Conservation (phyloP, 306 rosid genomes). For the Begonia fuchsioides region DNA sequence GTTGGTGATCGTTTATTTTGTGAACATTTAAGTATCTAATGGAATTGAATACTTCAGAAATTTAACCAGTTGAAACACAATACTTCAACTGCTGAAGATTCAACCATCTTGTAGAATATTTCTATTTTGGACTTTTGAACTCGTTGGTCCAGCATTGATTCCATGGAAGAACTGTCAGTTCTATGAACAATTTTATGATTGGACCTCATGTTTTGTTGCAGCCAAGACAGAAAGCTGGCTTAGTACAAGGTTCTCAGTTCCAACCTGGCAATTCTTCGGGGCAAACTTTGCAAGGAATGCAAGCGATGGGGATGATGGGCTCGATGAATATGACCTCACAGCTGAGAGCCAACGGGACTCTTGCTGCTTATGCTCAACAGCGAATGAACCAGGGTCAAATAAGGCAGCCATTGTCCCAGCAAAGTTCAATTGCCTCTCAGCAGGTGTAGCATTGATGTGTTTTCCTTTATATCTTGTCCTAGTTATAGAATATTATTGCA, state of each 20-base stretch:
- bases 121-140: background rate
- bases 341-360: slow-evolving; percentile 48
- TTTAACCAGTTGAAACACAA: no score
- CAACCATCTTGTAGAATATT: no score
- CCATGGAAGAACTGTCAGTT: no score
- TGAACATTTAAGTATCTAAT: no score
- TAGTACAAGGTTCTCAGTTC: slow-evolving; percentile 72
- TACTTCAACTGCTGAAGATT: no score
- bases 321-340: slow-evolving; percentile 46
- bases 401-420: slow-evolving; percentile 78
- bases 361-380: slow-evolving; percentile 55
- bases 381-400: slow-evolving; percentile 53
- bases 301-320: slow-evolving; percentile 79
- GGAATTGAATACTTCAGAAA: no score
- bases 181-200: background rate
- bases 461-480: background rate
- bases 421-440: slow-evolving; percentile 35
- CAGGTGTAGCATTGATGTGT: slow-evolving; percentile 32
- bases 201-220: slow-evolving; percentile 24
- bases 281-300: slow-evolving; percentile 79
- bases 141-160: background rate
- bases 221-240: slow-evolving; percentile 78
- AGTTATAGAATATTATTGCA: background rate
- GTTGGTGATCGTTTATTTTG: no score
- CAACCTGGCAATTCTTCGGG: slow-evolving; percentile 54